A percentile compares a stretch with the other conserved stretches of the same genome.
phyloP scores from a whole-genome alignment of 768 basidiomycete genomes.

The Lentinus tigrinus region DNA sequence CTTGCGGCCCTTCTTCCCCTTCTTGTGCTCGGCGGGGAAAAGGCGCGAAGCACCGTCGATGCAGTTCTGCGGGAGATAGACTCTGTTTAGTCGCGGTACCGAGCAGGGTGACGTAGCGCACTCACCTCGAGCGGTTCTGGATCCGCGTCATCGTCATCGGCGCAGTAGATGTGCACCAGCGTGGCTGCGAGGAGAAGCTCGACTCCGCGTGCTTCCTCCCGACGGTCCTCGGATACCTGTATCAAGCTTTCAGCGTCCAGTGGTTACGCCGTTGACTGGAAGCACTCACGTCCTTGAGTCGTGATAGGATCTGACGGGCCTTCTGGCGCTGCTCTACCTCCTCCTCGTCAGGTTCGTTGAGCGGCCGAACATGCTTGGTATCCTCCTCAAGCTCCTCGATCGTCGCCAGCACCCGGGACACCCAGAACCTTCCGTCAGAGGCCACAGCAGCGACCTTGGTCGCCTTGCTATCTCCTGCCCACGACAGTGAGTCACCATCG shows the following conservation, averaged over 20 bases:
- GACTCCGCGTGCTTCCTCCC: constrained; percentile 64
- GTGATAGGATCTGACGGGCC: constrained; percentile 40
- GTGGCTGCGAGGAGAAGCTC: constrained; percentile 71
- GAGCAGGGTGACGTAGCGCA: constrained; percentile 1
- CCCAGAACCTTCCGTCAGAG: constrained; percentile 79
- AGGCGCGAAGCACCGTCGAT: constrained; percentile 58
- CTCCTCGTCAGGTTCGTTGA: constrained; percentile 56
- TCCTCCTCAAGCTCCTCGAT: constrained; percentile 62
- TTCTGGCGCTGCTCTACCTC: constrained; percentile 44
- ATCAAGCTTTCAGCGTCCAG: not conserved
- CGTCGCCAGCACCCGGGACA: constrained; percentile 58
- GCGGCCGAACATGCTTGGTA: constrained; percentile 59
- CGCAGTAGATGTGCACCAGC: constrained; percentile 71
- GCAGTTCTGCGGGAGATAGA: constrained; percentile 46
- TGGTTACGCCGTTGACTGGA: not conserved
- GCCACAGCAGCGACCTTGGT: constrained; percentile 59
- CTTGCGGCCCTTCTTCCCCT: constrained; percentile 42
- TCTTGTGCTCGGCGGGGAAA: constrained; percentile 37
- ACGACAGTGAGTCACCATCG: not conserved
- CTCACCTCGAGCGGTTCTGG: constrained; percentile 62
- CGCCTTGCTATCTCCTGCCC: constrained; percentile 46
- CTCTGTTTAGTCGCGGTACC: not conserved
- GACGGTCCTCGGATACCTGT: constrained; percentile 39
- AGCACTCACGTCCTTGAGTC: constrained; percentile 44
- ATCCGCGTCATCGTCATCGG: constrained; percentile 49